These are phyloP conservation scores for Tuber melanosporum DNA, from an alignment of 495 filamentous ascomycete species.

Conservation along the genomic window DNA sequence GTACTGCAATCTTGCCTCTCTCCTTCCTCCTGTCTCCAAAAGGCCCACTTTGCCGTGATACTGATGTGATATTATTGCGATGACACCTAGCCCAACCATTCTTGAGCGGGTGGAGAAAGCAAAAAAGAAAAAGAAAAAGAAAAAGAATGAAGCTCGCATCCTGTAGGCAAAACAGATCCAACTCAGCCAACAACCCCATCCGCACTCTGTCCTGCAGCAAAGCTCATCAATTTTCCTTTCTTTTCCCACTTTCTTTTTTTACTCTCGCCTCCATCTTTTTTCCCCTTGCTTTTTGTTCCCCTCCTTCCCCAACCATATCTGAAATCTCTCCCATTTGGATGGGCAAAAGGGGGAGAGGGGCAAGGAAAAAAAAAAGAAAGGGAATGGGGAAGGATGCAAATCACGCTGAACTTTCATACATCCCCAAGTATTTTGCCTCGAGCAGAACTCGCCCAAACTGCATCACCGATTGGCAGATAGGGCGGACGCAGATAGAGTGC, in stretches of 20 bases:
- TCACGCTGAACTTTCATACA: background rate
- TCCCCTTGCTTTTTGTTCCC: background rate
- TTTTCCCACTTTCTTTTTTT: background rate
- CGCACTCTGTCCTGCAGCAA: conserved; percentile 3
- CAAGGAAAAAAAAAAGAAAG: background rate
- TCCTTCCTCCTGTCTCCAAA: background rate
- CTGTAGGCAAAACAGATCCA: background rate
- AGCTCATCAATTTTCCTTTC: background rate
- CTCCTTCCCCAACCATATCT: background rate
- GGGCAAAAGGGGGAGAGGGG: background rate
- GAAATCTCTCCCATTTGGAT: background rate
- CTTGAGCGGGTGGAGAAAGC: background rate
- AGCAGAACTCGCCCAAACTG: background rate
- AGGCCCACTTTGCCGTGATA: background rate
- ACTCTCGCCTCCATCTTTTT: background rate
- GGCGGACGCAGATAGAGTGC: background rate
- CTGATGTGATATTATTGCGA: background rate
- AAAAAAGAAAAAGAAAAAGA: background rate
- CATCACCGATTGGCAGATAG: background rate
- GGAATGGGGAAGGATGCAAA: background rate
- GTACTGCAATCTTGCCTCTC: background rate
- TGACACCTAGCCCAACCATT: background rate
- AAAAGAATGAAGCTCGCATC: background rate
- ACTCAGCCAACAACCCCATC: background rate
- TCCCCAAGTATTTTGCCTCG: background rate